phyloP scores from a whole-genome alignment of 192 early-diverging fungal species.

The Linnemannia elongata region DNA sequence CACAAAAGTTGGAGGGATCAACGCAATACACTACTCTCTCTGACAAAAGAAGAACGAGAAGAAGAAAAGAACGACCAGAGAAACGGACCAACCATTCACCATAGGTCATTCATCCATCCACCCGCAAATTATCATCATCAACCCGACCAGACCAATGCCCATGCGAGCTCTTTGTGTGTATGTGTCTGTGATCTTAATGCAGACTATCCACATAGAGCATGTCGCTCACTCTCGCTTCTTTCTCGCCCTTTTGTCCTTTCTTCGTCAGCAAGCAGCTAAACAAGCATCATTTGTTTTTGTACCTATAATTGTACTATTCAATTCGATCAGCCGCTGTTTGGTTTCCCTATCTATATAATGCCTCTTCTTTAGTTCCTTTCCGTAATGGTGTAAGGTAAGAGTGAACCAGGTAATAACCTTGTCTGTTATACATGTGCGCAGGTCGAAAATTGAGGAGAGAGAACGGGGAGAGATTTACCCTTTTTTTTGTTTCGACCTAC shows the following conservation, averaged over 20 bases:
- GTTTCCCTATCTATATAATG: neutral
- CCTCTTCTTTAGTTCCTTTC: neutral
- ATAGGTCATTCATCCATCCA: neutral
- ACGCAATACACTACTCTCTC: neutral
- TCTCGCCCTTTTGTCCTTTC: neutral
- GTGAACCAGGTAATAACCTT: neutral
- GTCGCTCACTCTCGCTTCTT: neutral
- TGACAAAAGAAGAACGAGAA: neutral
- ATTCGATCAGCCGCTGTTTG: neutral
- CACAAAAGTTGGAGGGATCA: neutral
- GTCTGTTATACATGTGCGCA: slow-evolving; percentile 3
- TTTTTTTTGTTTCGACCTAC: slow-evolving; percentile 5
- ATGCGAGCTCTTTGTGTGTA: neutral
- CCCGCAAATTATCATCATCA: neutral
- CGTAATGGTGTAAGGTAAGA: neutral
- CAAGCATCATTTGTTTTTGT: no score
- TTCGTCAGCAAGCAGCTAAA: slow-evolving; percentile 2
- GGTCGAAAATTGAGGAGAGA: slow-evolving; percentile 6
- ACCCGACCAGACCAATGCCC: neutral
- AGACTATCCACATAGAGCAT: neutral
- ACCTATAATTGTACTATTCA: neutral
- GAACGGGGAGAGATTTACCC: slow-evolving; percentile 4
- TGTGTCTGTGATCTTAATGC: neutral
- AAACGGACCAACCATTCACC: neutral
- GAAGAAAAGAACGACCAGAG: neutral